These are phyloP conservation scores for Apophysomyces trapeziformis DNA, from an alignment of 371 early-diverging fungal species.

Conservation along the genomic window DNA sequence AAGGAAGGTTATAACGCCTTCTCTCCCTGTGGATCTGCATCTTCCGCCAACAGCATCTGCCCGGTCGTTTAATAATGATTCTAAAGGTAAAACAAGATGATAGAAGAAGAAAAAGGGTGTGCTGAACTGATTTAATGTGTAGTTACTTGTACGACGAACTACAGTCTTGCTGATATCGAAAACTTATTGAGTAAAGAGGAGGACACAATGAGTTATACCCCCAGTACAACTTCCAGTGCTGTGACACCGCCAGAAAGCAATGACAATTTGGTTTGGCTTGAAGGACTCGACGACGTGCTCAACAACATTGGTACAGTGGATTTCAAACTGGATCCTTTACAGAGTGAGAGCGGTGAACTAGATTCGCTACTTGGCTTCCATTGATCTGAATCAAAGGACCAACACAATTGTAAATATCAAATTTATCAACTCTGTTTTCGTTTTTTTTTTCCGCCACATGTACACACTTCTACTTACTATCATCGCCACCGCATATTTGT, in stretches of 20 bases:
- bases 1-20: background rate
- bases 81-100: background rate
- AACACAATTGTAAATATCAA: slow-evolving; percentile 1
- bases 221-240: background rate
- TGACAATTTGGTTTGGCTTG: background rate
- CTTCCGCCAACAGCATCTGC: background rate
- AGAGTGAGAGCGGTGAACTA: slow-evolving; percentile 1
- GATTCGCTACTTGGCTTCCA: slow-evolving; percentile 1
- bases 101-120: background rate
- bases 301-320: slow-evolving; percentile 1
- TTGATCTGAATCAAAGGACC: background rate
- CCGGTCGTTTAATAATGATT: background rate
- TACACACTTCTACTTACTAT: background rate
- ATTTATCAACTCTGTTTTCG: background rate
- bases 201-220: slow-evolving; percentile 3
- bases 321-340: slow-evolving; percentile 9
- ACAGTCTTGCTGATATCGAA: slow-evolving; percentile 8
- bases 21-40: background rate
- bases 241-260: slow-evolving; percentile 7
- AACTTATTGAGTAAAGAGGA: background rate
- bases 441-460: background rate
- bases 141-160: background rate
- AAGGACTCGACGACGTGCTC: background rate
- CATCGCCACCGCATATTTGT: background rate
- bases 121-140: background rate